Conservation (phyloP, 805 yeast genomes). For the Barnettozyma vustinii region DNA sequence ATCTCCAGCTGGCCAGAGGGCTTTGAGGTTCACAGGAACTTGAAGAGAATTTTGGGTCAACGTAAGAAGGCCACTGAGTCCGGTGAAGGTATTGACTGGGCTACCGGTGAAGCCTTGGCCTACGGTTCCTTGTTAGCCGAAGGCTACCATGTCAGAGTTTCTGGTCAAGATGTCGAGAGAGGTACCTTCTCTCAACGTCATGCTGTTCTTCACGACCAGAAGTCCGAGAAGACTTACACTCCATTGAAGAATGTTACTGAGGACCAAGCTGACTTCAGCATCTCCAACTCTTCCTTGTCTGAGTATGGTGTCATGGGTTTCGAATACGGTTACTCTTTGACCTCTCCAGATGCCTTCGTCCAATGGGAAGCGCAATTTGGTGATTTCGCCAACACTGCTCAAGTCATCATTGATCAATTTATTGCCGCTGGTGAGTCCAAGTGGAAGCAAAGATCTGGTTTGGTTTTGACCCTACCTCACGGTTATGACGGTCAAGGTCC, state of each 20-base stretch:
- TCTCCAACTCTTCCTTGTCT: constrained; percentile 91
- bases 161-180: constrained; percentile 99
- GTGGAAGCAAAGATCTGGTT: constrained; percentile 98
- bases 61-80: constrained; percentile 84
- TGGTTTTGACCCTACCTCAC: constrained; percentile 93
- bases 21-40: constrained; percentile 89
- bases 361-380: constrained; percentile 99
- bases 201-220: constrained; percentile 95
- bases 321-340: constrained; percentile 97
- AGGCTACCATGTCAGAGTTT: constrained; percentile 94
- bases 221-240: constrained; percentile 72
- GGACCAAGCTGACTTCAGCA: constrained; percentile 79
- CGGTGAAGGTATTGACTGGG: constrained; percentile 97
- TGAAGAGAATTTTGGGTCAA: constrained; percentile 86
- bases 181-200: constrained; percentile 99
- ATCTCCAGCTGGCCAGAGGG: constrained; percentile 82
- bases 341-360: constrained; percentile 94
- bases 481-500: constrained; percentile 99
- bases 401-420: constrained; percentile 95
- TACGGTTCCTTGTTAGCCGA: constrained; percentile 88
- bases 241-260: constrained; percentile 79
- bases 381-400: constrained; percentile 99
- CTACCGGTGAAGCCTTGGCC: constrained; percentile 99
- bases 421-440: constrained; percentile 95
- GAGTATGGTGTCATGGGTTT: constrained; percentile 99